A percentile compares a stretch with the other conserved stretches of the same genome.
Evolutionary conservation across 768 basidiomycete genomes (phyloP).

Genomic region (Xerocomus spinulosus): DNA sequence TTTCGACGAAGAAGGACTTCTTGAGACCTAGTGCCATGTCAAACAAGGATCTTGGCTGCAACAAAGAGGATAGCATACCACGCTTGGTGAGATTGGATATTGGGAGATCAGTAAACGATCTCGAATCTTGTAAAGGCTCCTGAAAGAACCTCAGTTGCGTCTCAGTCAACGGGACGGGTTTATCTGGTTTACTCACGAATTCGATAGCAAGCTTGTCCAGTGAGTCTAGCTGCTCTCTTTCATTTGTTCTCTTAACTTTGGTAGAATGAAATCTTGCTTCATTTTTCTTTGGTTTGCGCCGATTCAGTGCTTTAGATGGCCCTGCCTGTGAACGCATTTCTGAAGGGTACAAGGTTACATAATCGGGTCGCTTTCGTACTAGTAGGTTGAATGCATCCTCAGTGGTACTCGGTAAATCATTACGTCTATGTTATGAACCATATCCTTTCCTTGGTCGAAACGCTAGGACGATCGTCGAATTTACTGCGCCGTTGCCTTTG

Average conservation of each 20-base stretch:
- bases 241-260: slow-evolving; percentile 41
- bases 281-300: slow-evolving; percentile 15
- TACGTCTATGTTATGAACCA: slow-evolving; percentile 1
- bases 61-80: slow-evolving; percentile 37
- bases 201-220: slow-evolving; percentile 46
- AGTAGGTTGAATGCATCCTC: too few species aligned
- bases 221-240: slow-evolving; percentile 47
- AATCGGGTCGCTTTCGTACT: too few species aligned
- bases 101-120: slow-evolving; percentile 66
- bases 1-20: slow-evolving; percentile 78
- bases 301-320: slow-evolving; percentile 10
- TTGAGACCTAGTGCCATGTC: slow-evolving; percentile 58
- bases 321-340: slow-evolving; percentile 19
- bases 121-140: slow-evolving; percentile 47
- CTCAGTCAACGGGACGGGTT: background rate
- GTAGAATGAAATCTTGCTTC: slow-evolving; percentile 8
- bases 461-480: slow-evolving; percentile 64
- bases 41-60: background rate
- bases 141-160: slow-evolving; percentile 27
- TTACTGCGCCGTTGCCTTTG: slow-evolving; percentile 65
- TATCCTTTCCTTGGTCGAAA: slow-evolving; percentile 36
- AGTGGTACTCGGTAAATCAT: background rate
- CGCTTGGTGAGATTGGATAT: slow-evolving; percentile 72
- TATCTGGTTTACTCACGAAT: slow-evolving; percentile 41
- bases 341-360: background rate